Percentiles rank a stretch among this genome's conserved stretches.
Conservation (phyloP, 2,329 filamentous ascomycete species). For the Curvularia sp. region DNA sequence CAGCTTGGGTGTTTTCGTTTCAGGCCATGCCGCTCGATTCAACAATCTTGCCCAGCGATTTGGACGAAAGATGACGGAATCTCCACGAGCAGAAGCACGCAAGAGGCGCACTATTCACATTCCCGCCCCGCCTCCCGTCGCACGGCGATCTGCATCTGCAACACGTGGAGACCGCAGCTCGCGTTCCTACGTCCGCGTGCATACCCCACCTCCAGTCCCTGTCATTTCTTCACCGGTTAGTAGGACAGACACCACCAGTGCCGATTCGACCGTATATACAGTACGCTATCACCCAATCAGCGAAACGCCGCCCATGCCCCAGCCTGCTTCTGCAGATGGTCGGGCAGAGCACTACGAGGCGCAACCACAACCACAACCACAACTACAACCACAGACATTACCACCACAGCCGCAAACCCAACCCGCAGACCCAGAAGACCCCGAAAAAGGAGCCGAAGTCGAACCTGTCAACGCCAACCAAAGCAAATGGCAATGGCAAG, state of each 20-base stretch:
- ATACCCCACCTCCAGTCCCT: constrained; percentile 51
- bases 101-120: constrained; percentile 45
- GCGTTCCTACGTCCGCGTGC: constrained; percentile 40
- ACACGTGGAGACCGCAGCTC: constrained; percentile 34
- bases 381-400: constrained; percentile 10
- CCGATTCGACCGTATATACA: constrained; percentile 68
- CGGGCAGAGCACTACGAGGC: constrained; percentile 18
- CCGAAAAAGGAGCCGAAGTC: constrained; percentile 38
- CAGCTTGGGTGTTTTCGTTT: constrained; percentile 34
- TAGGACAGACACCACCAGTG: constrained; percentile 66
- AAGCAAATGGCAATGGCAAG: constrained; percentile 56
- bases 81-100: constrained; percentile 35
- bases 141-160: constrained; percentile 37
- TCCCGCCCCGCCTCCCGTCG: constrained; percentile 41
- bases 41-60: constrained; percentile 39
- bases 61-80: constrained; percentile 38
- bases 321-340: constrained; percentile 26
- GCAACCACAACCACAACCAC: constrained; percentile 9
- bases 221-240: constrained; percentile 63
- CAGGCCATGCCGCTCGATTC: constrained; percentile 35
- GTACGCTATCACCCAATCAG: constrained; percentile 66
- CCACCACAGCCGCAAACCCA: constrained; percentile 14
- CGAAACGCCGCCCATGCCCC: constrained; percentile 44
- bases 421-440: constrained; percentile 33
- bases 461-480: constrained; percentile 20